Evolutionary conservation across 2,329 filamentous ascomycete species (phyloP), one percentile per base, ranked within the genome.

Genomic region (Chaetomiaceae sp.): DNA sequence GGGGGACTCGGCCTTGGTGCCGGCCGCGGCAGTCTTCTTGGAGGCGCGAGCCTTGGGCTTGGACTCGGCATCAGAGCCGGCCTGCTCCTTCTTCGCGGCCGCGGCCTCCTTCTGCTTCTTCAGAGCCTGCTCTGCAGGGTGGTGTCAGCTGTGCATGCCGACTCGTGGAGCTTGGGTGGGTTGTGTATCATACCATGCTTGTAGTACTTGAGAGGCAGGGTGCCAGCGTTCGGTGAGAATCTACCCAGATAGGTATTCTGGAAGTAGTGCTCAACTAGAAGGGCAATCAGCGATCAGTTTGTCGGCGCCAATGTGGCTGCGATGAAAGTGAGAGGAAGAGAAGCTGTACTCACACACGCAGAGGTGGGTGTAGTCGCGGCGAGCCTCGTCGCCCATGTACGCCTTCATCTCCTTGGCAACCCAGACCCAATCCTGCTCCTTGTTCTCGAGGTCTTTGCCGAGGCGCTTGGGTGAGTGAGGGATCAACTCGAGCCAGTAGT

Each of bases 401-500:
- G 33, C 9, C 17, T 47, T 57, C 61, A 67, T 66, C 20, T 57
- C 33, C 0, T 37, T 7, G 11, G 57, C 54, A 1, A 64, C 55
- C 7, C 58, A 54, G 6, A 50, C 47, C 66, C 65, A 68, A 1
- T 54, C 39, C 22, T 53, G 40, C 20, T 60, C 56, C 7, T 57
- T 33, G 7, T 57, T 56, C 1, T 55, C 36, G 8, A 42, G 33
- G 23, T 62, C 46, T 1, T 45, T 1, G 2, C 63, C 59, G 2
- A 62, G 34, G 2, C 63, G 58, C 51, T 66, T 65, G 25, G 63
- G 61, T 1, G 67, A 67, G 9, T 56, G 47, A 3, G 65, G 63
- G 6, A 68, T 54, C 17, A 70, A 60, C 6, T 54, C 11, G 1
- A 36, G 51, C 79, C 78, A 82, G 61, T 80, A 81, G 57, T 73